These are phyloP conservation scores for Beta lomatogona DNA, from an alignment of 179 eudicot genomes.

Conservation along the genomic window DNA sequence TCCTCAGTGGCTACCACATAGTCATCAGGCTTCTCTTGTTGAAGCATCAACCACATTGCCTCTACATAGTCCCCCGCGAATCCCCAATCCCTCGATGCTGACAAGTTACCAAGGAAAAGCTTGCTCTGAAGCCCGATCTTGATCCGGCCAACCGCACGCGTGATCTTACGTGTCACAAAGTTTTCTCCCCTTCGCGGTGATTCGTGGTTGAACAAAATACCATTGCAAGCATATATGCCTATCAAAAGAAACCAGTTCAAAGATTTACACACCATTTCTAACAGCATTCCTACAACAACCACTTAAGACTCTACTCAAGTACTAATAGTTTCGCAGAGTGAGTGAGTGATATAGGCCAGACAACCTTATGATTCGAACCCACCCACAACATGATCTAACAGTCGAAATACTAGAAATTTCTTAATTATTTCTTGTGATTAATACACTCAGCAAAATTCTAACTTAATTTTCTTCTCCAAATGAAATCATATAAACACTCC, in stretches of 20 bases:
- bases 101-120: conserved; percentile 80
- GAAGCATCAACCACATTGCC: conserved; percentile 99
- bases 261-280: not conserved
- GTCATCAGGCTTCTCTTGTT: conserved; percentile 94
- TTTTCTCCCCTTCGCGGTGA: conserved; percentile 96
- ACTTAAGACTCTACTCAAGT: too few relatives aligned
- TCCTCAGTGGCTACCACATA: conserved; percentile 97
- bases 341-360: too few relatives aligned
- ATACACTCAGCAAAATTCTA: too few relatives aligned
- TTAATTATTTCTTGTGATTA: too few relatives aligned
- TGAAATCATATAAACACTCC: not conserved
- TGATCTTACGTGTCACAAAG: conserved; percentile 95
- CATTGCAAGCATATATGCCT: conserved; percentile 89
- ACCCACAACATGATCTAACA: too few relatives aligned
- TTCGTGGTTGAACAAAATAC: conserved; percentile 90
- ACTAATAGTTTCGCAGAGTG: too few relatives aligned
- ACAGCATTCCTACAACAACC: too few relatives aligned
- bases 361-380: too few relatives aligned
- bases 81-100: conserved; percentile 95
- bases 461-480: not conserved
- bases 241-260: not conserved
- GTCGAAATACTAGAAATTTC: too few relatives aligned
- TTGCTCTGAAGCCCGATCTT: conserved; percentile 86
- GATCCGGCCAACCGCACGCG: conserved; percentile 90
- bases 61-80: conserved; percentile 99